Evolutionary conservation across 371 early-diverging fungal species (phyloP).

Genomic region (Mucor sp.): DNA sequence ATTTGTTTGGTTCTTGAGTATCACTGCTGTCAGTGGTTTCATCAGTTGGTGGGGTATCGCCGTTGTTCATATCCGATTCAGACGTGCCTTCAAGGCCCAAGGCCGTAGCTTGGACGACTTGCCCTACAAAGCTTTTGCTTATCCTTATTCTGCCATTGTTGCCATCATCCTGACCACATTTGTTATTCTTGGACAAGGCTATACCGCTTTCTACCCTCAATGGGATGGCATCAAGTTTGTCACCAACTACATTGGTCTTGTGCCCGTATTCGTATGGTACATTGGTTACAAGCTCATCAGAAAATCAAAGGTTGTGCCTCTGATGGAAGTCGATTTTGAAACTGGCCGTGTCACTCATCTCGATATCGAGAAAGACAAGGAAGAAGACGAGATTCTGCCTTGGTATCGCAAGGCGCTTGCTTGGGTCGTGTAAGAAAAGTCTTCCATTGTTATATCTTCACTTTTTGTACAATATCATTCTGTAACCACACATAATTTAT

Average conservation of each 20-base stretch:
- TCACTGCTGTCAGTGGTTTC: conserved; percentile 77
- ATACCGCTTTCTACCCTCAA: conserved; percentile 27
- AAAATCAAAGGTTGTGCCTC: conserved; percentile 56
- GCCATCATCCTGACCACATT: conserved; percentile 47
- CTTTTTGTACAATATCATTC: background rate
- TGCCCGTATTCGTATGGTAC: conserved; percentile 49
- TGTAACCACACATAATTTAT: background rate
- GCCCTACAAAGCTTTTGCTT: conserved; percentile 71
- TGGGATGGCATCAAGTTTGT: conserved; percentile 32
- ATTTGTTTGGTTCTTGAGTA: conserved; percentile 73
- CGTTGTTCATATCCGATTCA: conserved; percentile 81
- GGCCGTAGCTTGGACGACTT: conserved; percentile 65
- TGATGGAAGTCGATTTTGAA: conserved; percentile 46
- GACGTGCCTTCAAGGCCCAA: conserved; percentile 75
- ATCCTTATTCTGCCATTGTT: conserved; percentile 66
- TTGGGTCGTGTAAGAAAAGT: conserved; percentile 16
- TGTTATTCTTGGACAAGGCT: conserved; percentile 62
- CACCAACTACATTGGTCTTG: conserved; percentile 45
- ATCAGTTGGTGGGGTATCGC: conserved; percentile 80
- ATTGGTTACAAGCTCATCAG: conserved; percentile 48
- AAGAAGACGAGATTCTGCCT: conserved; percentile 21
- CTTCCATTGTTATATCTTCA: background rate
- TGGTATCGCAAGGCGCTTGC: conserved; percentile 24
- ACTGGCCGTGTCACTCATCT: conserved; percentile 33
- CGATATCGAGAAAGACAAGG: conserved; percentile 38